phyloP scores from a whole-genome alignment of 2,329 filamentous ascomycete genomes.

The Fusarium longipes region DNA sequence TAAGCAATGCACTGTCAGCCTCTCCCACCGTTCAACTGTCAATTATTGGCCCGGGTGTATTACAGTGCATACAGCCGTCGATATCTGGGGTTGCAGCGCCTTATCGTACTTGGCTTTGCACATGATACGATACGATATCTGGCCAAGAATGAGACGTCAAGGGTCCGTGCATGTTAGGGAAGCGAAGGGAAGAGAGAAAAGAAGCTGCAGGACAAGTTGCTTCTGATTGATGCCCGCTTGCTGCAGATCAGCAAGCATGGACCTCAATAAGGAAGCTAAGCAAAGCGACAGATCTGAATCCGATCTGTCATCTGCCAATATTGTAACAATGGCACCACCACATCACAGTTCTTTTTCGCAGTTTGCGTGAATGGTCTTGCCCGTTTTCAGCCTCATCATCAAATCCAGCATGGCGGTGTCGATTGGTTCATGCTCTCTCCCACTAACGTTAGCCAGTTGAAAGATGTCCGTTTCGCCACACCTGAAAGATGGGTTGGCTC shows the following conservation, averaged over 20 bases:
- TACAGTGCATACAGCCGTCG: slow-evolving; percentile 5
- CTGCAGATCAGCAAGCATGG: slow-evolving; percentile 2
- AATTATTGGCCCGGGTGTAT: slow-evolving; percentile 14
- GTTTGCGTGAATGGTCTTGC: slow-evolving; percentile 6
- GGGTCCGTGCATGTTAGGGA: not conserved
- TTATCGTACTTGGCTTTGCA: slow-evolving; percentile 9
- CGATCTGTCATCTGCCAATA: slow-evolving; percentile 9
- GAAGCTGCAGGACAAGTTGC: not conserved
- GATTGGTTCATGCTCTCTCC: slow-evolving; percentile 7
- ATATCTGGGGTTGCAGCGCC: not conserved
- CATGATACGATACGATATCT: not conserved
- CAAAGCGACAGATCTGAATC: slow-evolving; percentile 13
- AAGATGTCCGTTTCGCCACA: slow-evolving; percentile 21
- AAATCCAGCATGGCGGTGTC: not conserved
- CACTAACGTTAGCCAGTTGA: slow-evolving; percentile 17
- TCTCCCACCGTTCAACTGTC: not conserved
- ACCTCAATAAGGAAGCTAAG: slow-evolving; percentile 4
- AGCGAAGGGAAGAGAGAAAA: not conserved
- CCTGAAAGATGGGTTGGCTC: not conserved
- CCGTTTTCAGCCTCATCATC: slow-evolving; percentile 14
- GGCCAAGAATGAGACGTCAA: not conserved
- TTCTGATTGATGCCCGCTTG: not conserved
- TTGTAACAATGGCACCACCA: not conserved
- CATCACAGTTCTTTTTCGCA: not conserved
- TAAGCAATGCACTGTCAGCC: not conserved